Percentiles rank a stretch among this genome's conserved stretches.
Conservation (phyloP, 2,329 filamentous ascomycete genomes). For the Cordyceps tenuipes region DNA sequence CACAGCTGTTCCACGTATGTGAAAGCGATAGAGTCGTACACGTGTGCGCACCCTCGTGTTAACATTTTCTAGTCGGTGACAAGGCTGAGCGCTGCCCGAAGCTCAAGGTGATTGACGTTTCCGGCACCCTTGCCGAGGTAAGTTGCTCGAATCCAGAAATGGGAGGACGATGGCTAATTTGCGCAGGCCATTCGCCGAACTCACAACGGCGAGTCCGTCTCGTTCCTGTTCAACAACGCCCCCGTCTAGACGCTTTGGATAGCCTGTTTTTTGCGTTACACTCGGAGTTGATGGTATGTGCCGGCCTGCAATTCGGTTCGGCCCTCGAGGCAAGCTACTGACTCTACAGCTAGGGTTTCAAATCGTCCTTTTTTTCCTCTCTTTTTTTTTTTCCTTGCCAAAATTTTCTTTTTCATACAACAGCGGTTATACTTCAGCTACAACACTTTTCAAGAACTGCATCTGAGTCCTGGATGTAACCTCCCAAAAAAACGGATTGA, state of each 20-base stretch:
- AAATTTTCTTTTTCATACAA: background rate
- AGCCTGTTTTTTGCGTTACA: background rate
- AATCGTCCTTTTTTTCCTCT: too few species aligned
- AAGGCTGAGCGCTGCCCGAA: slow-evolving; percentile 72
- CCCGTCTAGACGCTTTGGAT: slow-evolving; percentile 33
- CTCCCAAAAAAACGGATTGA: background rate
- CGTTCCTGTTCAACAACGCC: slow-evolving; percentile 60
- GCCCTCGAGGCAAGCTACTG: background rate
- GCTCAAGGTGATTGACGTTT: slow-evolving; percentile 87
- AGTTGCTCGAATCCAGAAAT: slow-evolving; percentile 3
- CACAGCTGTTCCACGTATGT: slow-evolving; percentile 28
- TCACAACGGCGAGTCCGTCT: slow-evolving; percentile 58
- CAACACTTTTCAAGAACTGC: background rate
- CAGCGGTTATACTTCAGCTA: slow-evolving; percentile 2
- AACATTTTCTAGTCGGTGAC: slow-evolving; percentile 45
- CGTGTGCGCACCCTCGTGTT: background rate
- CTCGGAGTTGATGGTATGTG: slow-evolving; percentile 9
- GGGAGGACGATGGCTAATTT: slow-evolving; percentile 10
- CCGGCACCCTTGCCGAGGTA: slow-evolving; percentile 65
- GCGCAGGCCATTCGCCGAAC: slow-evolving; percentile 56
- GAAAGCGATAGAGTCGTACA: background rate
- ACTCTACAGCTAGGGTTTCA: too few species aligned
- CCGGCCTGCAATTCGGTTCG: background rate
- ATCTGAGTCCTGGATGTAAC: background rate
- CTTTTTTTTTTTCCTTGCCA: too few species aligned